phyloP scores from a whole-genome alignment of 169 alveolate genomes.

The Babesia gibsoni region DNA sequence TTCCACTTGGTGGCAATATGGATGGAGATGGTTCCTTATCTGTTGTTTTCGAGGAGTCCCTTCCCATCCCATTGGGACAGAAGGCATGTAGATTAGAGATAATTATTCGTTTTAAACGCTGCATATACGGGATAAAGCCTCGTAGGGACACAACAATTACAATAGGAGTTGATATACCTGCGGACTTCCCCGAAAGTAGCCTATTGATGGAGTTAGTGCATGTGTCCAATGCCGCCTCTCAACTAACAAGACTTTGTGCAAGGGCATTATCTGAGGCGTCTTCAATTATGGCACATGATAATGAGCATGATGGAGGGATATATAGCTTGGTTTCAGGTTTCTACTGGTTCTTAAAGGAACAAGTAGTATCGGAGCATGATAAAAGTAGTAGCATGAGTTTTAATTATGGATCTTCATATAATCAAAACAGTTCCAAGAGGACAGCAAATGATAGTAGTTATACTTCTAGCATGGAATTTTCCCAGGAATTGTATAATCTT shows the following conservation, averaged over 20 bases:
- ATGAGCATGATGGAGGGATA: neutral
- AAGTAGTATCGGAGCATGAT: neutral
- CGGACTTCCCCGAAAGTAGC: slow-evolving; percentile 12
- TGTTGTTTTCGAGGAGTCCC: slow-evolving; percentile 41
- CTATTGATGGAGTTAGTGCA: slow-evolving; percentile 7
- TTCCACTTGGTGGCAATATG: neutral
- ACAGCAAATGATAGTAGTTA: neutral
- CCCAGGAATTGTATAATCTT: neutral
- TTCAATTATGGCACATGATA: neutral
- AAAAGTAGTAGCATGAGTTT: neutral
- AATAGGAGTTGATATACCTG: slow-evolving; percentile 27
- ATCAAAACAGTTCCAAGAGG: neutral
- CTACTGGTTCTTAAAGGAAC: slow-evolving; percentile 29
- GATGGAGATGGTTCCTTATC: slow-evolving; percentile 26
- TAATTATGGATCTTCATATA: neutral
- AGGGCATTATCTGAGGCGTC: neutral
- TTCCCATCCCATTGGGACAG: neutral
- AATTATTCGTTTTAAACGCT: slow-evolving; percentile 1
- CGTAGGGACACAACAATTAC: slow-evolving; percentile 30
- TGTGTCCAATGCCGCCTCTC: slow-evolving; percentile 16
- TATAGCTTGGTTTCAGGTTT: slow-evolving; percentile 15
- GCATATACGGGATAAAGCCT: slow-evolving; percentile 27
- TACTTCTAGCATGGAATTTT: no score
- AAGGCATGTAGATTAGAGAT: slow-evolving; percentile 21
- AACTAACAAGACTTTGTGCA: slow-evolving; percentile 1